Conservation (phyloP, 1,284 basidiomycete species). For the Hymenochaete sp. region DNA sequence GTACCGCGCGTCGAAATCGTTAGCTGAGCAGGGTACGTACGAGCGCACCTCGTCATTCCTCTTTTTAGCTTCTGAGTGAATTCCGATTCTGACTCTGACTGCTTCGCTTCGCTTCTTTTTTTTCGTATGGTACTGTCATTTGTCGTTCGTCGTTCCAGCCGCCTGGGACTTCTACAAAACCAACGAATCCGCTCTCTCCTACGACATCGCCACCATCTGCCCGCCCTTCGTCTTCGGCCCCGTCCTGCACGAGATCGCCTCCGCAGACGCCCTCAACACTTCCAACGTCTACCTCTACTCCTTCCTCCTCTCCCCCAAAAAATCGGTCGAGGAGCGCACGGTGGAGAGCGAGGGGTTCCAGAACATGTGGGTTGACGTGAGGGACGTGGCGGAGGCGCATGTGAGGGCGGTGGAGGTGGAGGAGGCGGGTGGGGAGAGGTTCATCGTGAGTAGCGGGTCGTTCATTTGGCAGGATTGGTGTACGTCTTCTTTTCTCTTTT, state of each 20-base stretch:
- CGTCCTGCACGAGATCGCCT: slow-evolving; percentile 14
- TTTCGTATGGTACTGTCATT: too few relatives aligned
- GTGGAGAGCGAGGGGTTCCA: slow-evolving; percentile 21
- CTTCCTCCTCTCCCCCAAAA: neutral
- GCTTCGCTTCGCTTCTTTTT: too few relatives aligned
- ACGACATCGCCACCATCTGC: slow-evolving; percentile 17
- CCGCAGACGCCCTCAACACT: slow-evolving; percentile 9
- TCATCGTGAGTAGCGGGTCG: slow-evolving; percentile 24
- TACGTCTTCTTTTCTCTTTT: slow-evolving; percentile 7
- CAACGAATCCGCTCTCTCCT: slow-evolving; percentile 9
- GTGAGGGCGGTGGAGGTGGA: slow-evolving; percentile 33
- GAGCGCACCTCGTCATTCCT: neutral
- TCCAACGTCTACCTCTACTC: slow-evolving; percentile 7
- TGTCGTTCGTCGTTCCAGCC: slow-evolving; percentile 9
- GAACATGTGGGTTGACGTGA: slow-evolving; percentile 38
- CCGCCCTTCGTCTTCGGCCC: slow-evolving; percentile 18
- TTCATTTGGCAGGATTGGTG: slow-evolving; percentile 17
- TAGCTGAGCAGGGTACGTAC: slow-evolving; percentile 16
- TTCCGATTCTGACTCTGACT: neutral
- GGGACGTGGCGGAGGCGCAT: slow-evolving; percentile 39
- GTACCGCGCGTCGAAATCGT: slow-evolving; percentile 16
- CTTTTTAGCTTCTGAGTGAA: neutral
- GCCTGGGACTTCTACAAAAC: slow-evolving; percentile 20
- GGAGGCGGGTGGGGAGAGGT: slow-evolving; percentile 36
- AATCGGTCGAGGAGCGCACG: too few relatives aligned